Percentiles rank a stretch among this genome's conserved stretches.
Evolutionary conservation across 345 rosid genomes (phyloP).

Genomic region (Dipteronia dyeriana): DNA sequence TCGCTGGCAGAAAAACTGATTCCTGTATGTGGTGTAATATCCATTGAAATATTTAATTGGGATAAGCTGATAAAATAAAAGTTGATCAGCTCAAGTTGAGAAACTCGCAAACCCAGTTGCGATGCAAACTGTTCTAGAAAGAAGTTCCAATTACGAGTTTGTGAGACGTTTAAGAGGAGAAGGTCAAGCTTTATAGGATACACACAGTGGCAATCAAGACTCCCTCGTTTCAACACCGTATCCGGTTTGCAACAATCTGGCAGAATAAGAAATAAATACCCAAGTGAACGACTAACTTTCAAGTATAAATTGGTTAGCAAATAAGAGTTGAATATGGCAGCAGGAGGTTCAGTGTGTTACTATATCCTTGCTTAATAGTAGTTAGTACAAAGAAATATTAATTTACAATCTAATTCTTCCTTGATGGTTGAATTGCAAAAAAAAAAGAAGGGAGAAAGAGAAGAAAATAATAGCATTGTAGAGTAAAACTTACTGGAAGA

Average conservation of each 20-base stretch:
- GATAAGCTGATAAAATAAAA: conserved; percentile 74
- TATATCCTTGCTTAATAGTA: conserved; percentile 2
- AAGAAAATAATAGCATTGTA: background rate
- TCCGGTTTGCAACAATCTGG: conserved; percentile 85
- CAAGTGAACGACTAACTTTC: conserved; percentile 11
- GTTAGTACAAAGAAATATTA: background rate
- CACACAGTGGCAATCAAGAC: conserved; percentile 80
- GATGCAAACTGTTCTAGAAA: conserved; percentile 73
- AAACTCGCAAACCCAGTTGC: conserved; percentile 72
- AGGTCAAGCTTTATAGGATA: conserved; percentile 98
- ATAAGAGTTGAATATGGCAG: background rate
- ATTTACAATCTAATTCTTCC: background rate
- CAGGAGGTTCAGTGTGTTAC: background rate
- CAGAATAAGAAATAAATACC: conserved; percentile 27
- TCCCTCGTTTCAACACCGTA: conserved; percentile 73
- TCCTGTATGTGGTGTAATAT: conserved; percentile 83
- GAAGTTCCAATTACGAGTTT: conserved; percentile 63
- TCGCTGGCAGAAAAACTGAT: conserved; percentile 74
- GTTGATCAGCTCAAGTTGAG: conserved; percentile 84
- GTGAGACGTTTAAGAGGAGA: conserved; percentile 85
- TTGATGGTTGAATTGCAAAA: background rate
- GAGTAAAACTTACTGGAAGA: conserved; percentile 54
- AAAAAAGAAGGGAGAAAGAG: background rate
- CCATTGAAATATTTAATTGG: conserved; percentile 89
- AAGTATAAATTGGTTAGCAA: conserved; percentile 3